phyloP scores from a whole-genome alignment of 2,329 filamentous ascomycete genomes.

The Byssoonygena ceratinophila region DNA sequence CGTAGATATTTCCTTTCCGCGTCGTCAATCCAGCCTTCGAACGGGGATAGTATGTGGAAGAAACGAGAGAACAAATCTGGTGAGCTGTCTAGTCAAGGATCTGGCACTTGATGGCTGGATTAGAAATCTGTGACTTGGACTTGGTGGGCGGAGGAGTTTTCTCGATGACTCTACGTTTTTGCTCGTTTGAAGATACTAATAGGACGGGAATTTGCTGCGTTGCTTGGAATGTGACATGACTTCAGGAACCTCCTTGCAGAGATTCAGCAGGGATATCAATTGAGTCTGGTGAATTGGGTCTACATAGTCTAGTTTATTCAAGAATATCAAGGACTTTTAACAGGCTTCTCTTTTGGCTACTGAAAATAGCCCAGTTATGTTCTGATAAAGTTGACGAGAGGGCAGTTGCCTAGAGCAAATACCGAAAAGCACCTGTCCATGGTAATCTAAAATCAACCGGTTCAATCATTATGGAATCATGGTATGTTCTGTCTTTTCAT shows the following conservation, averaged over 20 bases:
- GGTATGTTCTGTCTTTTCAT: no score
- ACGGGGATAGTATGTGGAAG: not conserved
- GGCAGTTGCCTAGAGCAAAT: no score
- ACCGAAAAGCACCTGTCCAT: no score
- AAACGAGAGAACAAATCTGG: not conserved
- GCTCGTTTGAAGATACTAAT: not conserved
- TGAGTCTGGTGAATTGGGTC: not conserved
- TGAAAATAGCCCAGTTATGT: no score
- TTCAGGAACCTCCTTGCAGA: not conserved
- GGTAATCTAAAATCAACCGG: no score
- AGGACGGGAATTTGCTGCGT: not conserved
- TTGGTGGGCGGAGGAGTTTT: constrained; percentile 2
- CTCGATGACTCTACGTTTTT: not conserved
- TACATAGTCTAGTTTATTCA: not conserved
- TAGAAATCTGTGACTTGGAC: not conserved
- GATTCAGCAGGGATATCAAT: not conserved
- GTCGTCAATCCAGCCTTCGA: not conserved
- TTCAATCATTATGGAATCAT: no score
- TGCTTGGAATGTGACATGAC: not conserved
- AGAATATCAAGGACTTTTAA: no score
- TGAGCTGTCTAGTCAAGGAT: not conserved
- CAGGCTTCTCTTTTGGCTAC: no score
- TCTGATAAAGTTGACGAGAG: no score
- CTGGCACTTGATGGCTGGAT: not conserved
- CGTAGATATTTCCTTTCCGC: not conserved